Evolutionary conservation across 2,329 filamentous ascomycete genomes (phyloP), one percentile per base, ranked within the genome.

Genomic region (Scedosporium boydii): DNA sequence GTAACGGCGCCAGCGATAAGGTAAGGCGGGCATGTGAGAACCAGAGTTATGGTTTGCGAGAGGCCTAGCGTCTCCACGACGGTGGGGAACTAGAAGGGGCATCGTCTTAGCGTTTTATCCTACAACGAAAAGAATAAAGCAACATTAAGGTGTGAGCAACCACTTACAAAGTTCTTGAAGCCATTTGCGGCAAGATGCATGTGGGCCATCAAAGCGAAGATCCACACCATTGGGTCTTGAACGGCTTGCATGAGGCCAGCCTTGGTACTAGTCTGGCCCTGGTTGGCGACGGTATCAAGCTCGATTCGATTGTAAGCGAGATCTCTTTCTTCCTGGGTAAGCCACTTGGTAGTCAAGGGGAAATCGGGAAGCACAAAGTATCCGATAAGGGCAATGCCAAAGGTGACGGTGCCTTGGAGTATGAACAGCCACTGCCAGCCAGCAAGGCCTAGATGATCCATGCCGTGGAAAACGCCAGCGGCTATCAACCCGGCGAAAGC

Each of bases 341-440:
- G 69, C 64, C 73, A 75, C 9, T 71, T 72, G 2, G 80, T 73
- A 42, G 82, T 78, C 68, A 80, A 80, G 0, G 73, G 82, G 67
- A 64, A 82, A 51, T 75, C 72, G 3, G 75, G 75, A 1, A 77
- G 68, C 51, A 74, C 70, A 23, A 71, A 44, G 29, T 75, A 66
- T 9, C 71, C 71, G 57, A 66, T 68, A 6, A 74, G 53, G 0
- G 73, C 75, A 4, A 75, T 68, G 10, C 68, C n/a, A 3, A 74
- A 69, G 1, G 74, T 76, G 26, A 73, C 74, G 3, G 77, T 75
- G 9, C 87, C 87, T 67, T 90, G 85, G 12, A 87, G 81, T 58
- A 90, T 84, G 71, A 90, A 90, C 26, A 90, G 79, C 82, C 82
- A 87, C 5, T 84, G 77, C 87, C 87, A 90, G 4, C 87, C 87